These are phyloP conservation scores for Pelargonium myrrhifolium DNA, from an alignment of 441 rosid species.

Conservation along the genomic window DNA sequence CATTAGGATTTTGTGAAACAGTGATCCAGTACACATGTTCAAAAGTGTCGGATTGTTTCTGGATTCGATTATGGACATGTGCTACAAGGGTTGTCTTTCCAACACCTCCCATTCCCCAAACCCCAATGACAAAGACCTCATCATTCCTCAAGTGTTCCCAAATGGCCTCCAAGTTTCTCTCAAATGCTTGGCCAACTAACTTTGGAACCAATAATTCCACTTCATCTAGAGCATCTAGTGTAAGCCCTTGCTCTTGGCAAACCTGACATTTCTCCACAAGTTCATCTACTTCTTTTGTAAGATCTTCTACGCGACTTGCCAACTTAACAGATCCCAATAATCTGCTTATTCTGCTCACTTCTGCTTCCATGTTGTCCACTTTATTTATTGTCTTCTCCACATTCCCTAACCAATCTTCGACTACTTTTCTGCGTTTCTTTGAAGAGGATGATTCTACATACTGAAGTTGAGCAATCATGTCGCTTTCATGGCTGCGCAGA, in stretches of 20 bases:
- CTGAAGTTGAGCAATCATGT: no score
- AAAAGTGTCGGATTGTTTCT: background rate
- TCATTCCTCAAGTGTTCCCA: no score
- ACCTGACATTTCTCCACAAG: background rate
- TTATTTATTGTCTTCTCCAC: background rate
- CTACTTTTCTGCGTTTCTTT: background rate
- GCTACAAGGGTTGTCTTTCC: no score
- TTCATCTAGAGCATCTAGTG: no score
- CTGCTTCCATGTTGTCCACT: background rate
- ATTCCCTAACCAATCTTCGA: conserved; percentile 2
- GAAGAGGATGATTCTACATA: background rate
- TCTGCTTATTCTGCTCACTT: background rate
- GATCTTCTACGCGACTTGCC: background rate
- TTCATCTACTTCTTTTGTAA: background rate
- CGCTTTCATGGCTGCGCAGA: no score
- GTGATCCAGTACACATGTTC: conserved; percentile 8
- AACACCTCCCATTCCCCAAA: no score
- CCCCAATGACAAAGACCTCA: no score
- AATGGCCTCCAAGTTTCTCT: no score
- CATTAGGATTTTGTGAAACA: background rate
- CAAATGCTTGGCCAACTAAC: no score
- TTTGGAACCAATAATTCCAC: no score
- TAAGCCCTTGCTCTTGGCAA: background rate
- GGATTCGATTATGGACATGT: no score
- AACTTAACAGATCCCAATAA: background rate